A percentile compares a stretch with the other conserved stretches of the same genome.
phyloP scores from a whole-genome alignment of 2,329 filamentous ascomycete species.

The Aspergillus tanneri region DNA sequence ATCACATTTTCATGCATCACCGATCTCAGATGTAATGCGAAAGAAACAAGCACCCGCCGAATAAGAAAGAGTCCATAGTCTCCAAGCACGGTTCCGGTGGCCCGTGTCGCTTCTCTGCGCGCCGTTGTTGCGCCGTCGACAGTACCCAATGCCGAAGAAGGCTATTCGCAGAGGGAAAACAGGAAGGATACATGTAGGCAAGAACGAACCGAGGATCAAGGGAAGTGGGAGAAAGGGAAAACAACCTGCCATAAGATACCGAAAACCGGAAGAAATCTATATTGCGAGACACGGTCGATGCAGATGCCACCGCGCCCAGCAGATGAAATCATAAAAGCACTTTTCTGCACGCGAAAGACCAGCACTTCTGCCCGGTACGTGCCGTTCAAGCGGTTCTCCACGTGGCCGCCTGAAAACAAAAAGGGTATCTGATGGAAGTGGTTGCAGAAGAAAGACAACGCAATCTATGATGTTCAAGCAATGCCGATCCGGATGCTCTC shows the following conservation, averaged over 20 bases:
- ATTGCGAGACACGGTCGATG: conserved; percentile 41
- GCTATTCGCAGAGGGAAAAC: conserved; percentile 20
- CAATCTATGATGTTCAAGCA: conserved; percentile 54
- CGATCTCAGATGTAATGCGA: conserved; percentile 18
- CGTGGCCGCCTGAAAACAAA: conserved; percentile 43
- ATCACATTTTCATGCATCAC: conserved; percentile 23
- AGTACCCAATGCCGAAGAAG: conserved; percentile 24
- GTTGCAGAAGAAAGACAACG: conserved; percentile 48
- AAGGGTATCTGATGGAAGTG: conserved; percentile 50
- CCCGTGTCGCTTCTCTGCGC: conserved; percentile 12
- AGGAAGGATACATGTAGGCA: conserved; percentile 20
- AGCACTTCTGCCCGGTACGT: conserved; percentile 39
- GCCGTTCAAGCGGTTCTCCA: conserved; percentile 41
- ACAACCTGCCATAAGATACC: conserved; percentile 42
- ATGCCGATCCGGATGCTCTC: conserved; percentile 38
- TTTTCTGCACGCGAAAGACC: conserved; percentile 39
- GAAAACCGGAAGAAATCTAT: conserved; percentile 42
- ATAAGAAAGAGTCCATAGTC: conserved; percentile 21
- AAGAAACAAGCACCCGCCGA: conserved; percentile 25
- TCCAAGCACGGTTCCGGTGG: conserved; percentile 1
- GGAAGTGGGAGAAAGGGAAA: conserved; percentile 22
- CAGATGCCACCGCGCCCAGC: conserved; percentile 41
- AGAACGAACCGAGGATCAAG: conserved; percentile 13
- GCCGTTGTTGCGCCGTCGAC: conserved; percentile 11
- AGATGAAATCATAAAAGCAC: conserved; percentile 41